Evolutionary conservation across 2,329 filamentous ascomycete genomes (phyloP).

Genomic region (Beauveria sp.): DNA sequence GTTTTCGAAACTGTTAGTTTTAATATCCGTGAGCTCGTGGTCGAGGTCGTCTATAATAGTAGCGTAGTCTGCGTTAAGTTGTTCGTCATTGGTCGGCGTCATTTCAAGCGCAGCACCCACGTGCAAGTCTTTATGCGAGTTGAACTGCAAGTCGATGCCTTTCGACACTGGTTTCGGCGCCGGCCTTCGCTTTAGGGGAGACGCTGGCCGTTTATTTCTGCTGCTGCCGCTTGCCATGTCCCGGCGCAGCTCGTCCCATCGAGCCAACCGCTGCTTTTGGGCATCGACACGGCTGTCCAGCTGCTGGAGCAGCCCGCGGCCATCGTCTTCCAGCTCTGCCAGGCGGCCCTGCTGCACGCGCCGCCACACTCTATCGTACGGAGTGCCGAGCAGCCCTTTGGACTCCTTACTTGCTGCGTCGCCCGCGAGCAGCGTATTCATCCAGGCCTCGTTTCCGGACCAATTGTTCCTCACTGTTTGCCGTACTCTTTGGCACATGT

Average conservation of each 20-base stretch:
- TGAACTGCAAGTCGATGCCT: slow-evolving; percentile 48
- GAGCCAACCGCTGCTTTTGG: slow-evolving; percentile 61
- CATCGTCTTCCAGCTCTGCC: slow-evolving; percentile 45
- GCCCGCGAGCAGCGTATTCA: slow-evolving; percentile 62
- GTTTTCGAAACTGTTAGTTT: slow-evolving; percentile 13
- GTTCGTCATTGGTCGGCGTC: slow-evolving; percentile 12
- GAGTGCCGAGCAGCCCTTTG: slow-evolving; percentile 56
- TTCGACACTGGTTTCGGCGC: slow-evolving; percentile 21
- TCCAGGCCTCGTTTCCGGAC: slow-evolving; percentile 69
- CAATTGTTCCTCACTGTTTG: slow-evolving; percentile 65
- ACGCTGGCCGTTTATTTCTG: slow-evolving; percentile 17
- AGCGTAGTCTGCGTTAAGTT: slow-evolving; percentile 35
- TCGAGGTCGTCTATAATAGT: slow-evolving; percentile 35
- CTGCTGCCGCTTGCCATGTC: slow-evolving; percentile 31
- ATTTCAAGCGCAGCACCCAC: slow-evolving; percentile 26
- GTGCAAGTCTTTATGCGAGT: slow-evolving; percentile 41
- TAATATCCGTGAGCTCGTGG: slow-evolving; percentile 29
- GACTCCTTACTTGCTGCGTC: slow-evolving; percentile 42
- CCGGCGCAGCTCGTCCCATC: slow-evolving; percentile 64
- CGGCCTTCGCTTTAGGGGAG: slow-evolving; percentile 17
- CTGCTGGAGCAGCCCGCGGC: slow-evolving; percentile 55
- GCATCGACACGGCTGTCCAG: slow-evolving; percentile 59
- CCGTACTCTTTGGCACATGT: slow-evolving; percentile 43
- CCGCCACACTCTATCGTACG: slow-evolving; percentile 66
- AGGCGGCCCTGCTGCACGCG: slow-evolving; percentile 53